phyloP scores from a whole-genome alignment of 2,329 filamentous ascomycete genomes.

The Ceratocystis harringtonii region DNA sequence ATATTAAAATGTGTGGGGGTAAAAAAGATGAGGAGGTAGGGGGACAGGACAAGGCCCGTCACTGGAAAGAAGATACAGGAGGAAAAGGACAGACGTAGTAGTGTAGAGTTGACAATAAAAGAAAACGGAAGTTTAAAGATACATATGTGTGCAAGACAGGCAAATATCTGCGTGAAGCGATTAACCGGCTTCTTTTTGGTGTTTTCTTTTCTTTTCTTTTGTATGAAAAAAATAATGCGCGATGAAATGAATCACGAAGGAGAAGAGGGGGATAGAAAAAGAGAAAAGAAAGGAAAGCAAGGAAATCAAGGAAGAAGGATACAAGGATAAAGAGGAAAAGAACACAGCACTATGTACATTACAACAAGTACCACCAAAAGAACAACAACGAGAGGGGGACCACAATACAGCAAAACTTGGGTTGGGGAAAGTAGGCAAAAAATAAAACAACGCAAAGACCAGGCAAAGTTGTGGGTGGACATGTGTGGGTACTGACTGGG shows the following conservation, averaged over 20 bases:
- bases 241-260: neutral
- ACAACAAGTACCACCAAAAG: neutral
- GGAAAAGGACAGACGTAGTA: neutral
- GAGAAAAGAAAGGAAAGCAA: neutral
- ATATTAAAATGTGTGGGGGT: neutral
- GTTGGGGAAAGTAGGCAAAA: too few species aligned
- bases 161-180: neutral
- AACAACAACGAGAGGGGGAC: neutral
- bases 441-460: too few species aligned
- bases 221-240: neutral
- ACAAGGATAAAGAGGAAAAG: neutral
- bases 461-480: too few species aligned
- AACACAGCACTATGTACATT: neutral
- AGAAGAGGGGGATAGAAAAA: neutral
- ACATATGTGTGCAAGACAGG: neutral
- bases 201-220: neutral
- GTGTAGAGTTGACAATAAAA: neutral
- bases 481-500: too few species aligned
- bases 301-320: neutral
- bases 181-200: neutral
- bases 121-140: neutral
- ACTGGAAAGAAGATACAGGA: neutral
- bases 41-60: neutral
- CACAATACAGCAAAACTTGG: neutral
- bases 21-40: neutral